phyloP scores from a whole-genome alignment of 768 basidiomycete species.

The Amylocystis lapponica region DNA sequence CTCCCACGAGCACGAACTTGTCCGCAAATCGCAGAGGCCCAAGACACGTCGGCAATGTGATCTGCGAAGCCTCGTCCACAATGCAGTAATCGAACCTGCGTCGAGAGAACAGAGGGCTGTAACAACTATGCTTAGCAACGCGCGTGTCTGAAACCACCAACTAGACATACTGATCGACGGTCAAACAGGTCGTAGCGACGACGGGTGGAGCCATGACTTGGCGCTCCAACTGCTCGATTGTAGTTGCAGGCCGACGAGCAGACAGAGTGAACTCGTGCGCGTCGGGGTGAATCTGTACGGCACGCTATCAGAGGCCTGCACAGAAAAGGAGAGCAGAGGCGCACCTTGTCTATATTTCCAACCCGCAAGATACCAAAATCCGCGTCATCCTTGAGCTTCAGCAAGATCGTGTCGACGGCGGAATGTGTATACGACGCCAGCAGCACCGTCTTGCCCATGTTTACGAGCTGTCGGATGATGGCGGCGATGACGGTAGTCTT shows the following conservation, averaged over 20 bases:
- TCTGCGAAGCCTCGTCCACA: slow-evolving; percentile 97
- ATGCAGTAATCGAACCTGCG: slow-evolving; percentile 95
- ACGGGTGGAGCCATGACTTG: slow-evolving; percentile 86
- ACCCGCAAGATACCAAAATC: slow-evolving; percentile 77
- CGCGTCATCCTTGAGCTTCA: slow-evolving; percentile 61
- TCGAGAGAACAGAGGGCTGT: slow-evolving; percentile 79
- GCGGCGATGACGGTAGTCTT: slow-evolving; percentile 95
- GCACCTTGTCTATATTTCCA: slow-evolving; percentile 89
- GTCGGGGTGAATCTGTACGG: slow-evolving; percentile 77
- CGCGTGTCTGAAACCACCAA: slow-evolving; percentile 2
- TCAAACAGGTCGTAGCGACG: slow-evolving; percentile 92
- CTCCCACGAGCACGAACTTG: slow-evolving; percentile 91
- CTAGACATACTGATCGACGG: slow-evolving; percentile 81
- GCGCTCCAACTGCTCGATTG: slow-evolving; percentile 77
- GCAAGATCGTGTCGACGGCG: slow-evolving; percentile 93
- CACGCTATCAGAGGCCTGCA: not conserved
- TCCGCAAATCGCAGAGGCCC: slow-evolving; percentile 90
- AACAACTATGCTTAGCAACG: not conserved
- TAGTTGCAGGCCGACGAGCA: slow-evolving; percentile 46
- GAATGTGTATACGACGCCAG: slow-evolving; percentile 95
- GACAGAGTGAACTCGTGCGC: slow-evolving; percentile 67
- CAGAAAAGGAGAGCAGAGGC: no score
- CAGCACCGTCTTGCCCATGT: slow-evolving; percentile 79
- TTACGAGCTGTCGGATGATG: slow-evolving; percentile 75
- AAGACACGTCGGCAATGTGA: slow-evolving; percentile 91